Percentiles rank a stretch among this genome's conserved stretches.
phyloP scores from a whole-genome alignment of 176 grass and related monocot genomes.

The Musa acuminata region DNA sequence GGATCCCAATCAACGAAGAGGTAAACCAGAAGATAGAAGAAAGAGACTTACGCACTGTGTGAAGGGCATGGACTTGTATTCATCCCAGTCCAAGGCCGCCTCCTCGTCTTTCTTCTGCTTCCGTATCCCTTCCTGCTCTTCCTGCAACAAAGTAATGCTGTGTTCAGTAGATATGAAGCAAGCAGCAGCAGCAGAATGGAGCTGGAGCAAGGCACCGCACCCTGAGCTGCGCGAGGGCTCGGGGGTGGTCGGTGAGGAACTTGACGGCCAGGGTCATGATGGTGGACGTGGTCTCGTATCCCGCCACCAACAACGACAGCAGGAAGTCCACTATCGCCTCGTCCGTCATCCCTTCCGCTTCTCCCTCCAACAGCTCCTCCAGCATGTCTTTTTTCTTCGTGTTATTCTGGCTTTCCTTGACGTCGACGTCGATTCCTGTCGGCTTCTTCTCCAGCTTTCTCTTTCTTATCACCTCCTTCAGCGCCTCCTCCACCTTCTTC shows the following conservation, averaged over 20 bases:
- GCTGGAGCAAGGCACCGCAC: constrained; percentile 21
- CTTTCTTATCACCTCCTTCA: constrained; percentile 71
- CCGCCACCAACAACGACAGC: constrained; percentile 65
- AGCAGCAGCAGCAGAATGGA: no score
- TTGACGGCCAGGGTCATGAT: constrained; percentile 86
- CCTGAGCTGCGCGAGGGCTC: constrained; percentile 49
- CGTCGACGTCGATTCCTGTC: background rate
- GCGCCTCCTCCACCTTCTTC: constrained; percentile 71
- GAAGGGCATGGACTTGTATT: constrained; percentile 98
- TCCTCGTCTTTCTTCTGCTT: constrained; percentile 33
- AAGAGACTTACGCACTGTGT: constrained; percentile 67
- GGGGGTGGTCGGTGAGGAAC: constrained; percentile 74
- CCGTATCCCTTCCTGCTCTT: constrained; percentile 74
- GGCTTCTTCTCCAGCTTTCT: constrained; percentile 38
- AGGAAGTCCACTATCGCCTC: constrained; percentile 95
- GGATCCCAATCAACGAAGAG: background rate
- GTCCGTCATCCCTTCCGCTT: constrained; percentile 54
- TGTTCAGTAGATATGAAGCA: no score
- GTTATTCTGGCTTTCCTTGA: background rate
- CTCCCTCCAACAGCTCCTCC: constrained; percentile 59
- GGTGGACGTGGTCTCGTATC: constrained; percentile 84
- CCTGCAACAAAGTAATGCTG: constrained; percentile 32
- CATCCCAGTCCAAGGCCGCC: constrained; percentile 46
- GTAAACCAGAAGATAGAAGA: background rate
- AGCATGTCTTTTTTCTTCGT: constrained; percentile 46